A percentile compares a stretch with the other conserved stretches of the same genome.
Evolutionary conservation across 2,329 filamentous ascomycete genomes (phyloP).

Genomic region (Botrytis medusae): DNA sequence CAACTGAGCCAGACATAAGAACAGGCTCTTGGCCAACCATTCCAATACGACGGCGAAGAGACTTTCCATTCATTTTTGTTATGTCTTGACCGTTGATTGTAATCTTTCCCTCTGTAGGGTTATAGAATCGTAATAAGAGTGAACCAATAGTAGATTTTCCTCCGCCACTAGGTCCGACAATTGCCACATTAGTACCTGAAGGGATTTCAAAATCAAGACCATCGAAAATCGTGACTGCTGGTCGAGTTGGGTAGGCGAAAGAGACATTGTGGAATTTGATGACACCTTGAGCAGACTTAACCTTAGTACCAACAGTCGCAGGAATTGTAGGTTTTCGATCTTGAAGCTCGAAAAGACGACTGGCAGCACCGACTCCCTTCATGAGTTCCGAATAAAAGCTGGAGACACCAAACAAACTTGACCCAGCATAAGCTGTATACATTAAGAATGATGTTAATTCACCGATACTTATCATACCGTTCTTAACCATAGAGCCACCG

Average conservation of each 20-base stretch:
- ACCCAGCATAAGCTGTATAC: slow-evolving; percentile 87
- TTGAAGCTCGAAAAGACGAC: slow-evolving; percentile 90
- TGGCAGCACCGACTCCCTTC: slow-evolving; percentile 98
- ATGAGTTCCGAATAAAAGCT: slow-evolving; percentile 98
- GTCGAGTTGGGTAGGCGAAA: slow-evolving; percentile 92
- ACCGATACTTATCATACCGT: slow-evolving; percentile 82
- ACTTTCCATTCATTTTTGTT: slow-evolving; percentile 85
- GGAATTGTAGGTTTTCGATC: slow-evolving; percentile 84
- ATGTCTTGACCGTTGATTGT: slow-evolving; percentile 84
- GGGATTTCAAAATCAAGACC: slow-evolving; percentile 87
- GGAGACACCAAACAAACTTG: slow-evolving; percentile 88
- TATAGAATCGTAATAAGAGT: slow-evolving; percentile 89
- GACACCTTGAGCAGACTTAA: slow-evolving; percentile 79
- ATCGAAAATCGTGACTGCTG: slow-evolving; percentile 88
- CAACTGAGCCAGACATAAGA: slow-evolving; percentile 80
- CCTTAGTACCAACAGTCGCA: slow-evolving; percentile 77
- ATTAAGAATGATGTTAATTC: slow-evolving; percentile 96
- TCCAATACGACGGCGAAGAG: slow-evolving; percentile 85
- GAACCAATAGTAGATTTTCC: slow-evolving; percentile 95
- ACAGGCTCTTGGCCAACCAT: slow-evolving; percentile 96
- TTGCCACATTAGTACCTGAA: slow-evolving; percentile 89
- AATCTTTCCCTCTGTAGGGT: slow-evolving; percentile 73
- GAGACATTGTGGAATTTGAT: slow-evolving; percentile 85
- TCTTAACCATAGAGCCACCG: slow-evolving; percentile 85
- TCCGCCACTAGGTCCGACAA: slow-evolving; percentile 93